phyloP scores from a whole-genome alignment of 257 asterid species.

The Solanum microdontum region DNA sequence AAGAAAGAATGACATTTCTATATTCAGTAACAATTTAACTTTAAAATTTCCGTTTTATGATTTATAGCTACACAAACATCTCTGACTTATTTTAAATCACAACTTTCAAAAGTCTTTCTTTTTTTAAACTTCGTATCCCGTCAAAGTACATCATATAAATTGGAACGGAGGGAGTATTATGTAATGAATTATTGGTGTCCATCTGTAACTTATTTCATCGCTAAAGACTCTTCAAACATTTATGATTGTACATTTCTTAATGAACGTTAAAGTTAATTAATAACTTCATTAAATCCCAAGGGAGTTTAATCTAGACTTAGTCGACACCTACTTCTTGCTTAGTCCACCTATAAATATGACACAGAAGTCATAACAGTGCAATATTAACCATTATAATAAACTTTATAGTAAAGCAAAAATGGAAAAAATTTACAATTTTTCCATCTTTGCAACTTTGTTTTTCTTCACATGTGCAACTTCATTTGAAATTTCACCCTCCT shows the following conservation, averaged over 20 bases:
- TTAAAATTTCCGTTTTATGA: no score
- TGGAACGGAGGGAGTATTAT: not conserved
- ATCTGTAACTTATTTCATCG: not conserved
- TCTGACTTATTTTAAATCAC: no score
- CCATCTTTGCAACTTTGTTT: not conserved
- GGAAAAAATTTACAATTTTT: not conserved
- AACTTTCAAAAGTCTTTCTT: no score
- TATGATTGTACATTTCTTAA: not conserved
- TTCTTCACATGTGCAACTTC: not conserved
- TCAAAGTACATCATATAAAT: no score
- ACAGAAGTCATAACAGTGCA: not conserved
- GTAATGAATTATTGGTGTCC: not conserved
- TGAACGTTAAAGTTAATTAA: not conserved
- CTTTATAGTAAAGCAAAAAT: not conserved
- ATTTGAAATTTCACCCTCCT: not conserved
- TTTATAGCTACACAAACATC: not conserved
- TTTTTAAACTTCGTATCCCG: no score
- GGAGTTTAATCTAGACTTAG: not conserved
- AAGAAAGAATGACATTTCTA: no score
- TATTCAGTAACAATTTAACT: no score
- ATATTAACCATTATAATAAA: not conserved
- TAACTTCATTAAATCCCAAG: not conserved
- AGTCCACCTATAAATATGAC: not conserved
- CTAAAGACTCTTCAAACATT: not conserved
- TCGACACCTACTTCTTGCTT: not conserved